Conservation (phyloP, 768 basidiomycete genomes). For the Rhizopogon vesiculosus region DNA sequence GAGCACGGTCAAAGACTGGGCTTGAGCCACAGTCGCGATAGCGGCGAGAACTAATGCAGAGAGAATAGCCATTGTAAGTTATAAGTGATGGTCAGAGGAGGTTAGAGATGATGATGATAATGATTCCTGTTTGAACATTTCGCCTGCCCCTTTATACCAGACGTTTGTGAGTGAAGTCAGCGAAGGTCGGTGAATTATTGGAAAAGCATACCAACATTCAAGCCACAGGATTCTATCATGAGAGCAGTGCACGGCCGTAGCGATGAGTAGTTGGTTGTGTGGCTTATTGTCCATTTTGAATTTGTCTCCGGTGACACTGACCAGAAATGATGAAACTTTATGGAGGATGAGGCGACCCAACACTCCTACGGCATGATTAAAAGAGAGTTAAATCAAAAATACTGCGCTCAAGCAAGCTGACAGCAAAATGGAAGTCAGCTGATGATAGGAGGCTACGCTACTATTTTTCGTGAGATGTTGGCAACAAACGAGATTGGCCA, state of each 20-base stretch:
- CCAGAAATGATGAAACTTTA: not conserved
- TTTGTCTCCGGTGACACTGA: too few relatives aligned
- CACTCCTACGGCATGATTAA: not conserved
- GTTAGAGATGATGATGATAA: not conserved
- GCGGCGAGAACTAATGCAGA: constrained; percentile 16
- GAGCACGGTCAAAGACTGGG: constrained; percentile 22
- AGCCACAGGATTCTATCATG: not conserved
- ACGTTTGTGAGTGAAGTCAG: not conserved
- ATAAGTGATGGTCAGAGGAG: not conserved
- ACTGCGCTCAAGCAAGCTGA: not conserved
- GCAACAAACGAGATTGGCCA: too few relatives aligned
- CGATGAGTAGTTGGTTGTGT: not conserved
- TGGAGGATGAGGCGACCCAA: not conserved
- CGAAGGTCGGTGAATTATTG: not conserved
- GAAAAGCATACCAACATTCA: not conserved
- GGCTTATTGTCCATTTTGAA: not conserved
- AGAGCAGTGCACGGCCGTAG: too few relatives aligned
- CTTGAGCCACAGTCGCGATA: constrained; percentile 15
- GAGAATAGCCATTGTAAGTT: constrained; percentile 15
- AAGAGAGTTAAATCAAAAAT: not conserved
- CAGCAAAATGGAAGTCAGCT: not conserved
- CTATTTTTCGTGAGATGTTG: not conserved
- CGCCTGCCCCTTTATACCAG: not conserved
- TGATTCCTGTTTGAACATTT: not conserved
- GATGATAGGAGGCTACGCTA: not conserved